Base-by-base conservation (phyloP, 371 early-diverging fungal genomes). In the Apophysomyces ossiformis region DNA sequence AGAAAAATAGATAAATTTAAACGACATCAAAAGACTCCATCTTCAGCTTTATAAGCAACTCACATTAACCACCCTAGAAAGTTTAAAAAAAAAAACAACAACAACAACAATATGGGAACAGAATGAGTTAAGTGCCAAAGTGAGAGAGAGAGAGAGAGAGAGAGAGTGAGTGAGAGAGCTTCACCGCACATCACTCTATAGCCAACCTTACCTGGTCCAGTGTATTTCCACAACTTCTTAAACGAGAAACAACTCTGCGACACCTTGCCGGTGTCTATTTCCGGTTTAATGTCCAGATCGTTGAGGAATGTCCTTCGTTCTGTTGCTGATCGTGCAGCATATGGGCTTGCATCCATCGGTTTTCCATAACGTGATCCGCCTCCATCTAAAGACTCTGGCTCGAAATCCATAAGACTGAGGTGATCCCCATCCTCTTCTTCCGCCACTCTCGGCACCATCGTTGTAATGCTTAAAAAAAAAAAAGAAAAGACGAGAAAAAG, bases 181-280 rank as follows among this genome's bases (percentile, higher is more conserved):
- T 26, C 32, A 26, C 32, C 1, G 32, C 32, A 26, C 32, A 26
- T 26, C 32, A 1, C 32, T 26, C 32, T 26, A 26, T 26, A 2
- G 32, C 32, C 32, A 26, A 26, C 32, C 32, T 26, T 75, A 78
- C 87, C 87, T 60, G 87, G 87, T 8, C 87, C 87, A 13, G 74
- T 81, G 63, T 85, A 85, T 54, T 75, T 75, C 77, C 84, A 76
- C n/a, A 86, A 64, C 39, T 84, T 84, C 32, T 63, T 69, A 61
- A 79, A 84, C 4, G 84, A 82, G 65, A 84, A 86, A 2, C 57
- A 60, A 37, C 37, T 57, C 7, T 73, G 70, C 35, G 71, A 65
- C 1, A 70, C 75, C 15, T 56, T 56, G 9, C 83, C 81, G 1
- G 83, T 83, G 38, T 77, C 73, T 2, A 83, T 66, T 63, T 83